Evolutionary conservation across 805 yeast genomes (phyloP).

Genomic region (Spathaspora sp.): DNA sequence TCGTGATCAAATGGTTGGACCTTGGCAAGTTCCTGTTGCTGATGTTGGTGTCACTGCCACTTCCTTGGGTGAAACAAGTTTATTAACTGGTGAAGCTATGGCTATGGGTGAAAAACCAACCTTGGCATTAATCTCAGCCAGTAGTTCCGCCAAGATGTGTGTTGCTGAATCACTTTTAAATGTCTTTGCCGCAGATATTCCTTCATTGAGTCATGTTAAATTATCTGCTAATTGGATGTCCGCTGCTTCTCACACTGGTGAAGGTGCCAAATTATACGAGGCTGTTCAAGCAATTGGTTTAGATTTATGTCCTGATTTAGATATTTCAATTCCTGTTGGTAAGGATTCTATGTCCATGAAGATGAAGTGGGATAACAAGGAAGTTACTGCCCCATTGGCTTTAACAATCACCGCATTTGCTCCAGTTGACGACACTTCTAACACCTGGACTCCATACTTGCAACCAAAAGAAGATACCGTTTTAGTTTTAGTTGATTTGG

Average conservation of each 20-base stretch:
- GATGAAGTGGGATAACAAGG: constrained; percentile 93
- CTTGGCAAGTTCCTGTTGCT: constrained; percentile 99
- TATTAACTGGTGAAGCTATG: constrained; percentile 90
- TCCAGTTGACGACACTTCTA: constrained; percentile 77
- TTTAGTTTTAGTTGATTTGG: constrained; percentile 78
- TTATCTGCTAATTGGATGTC: constrained; percentile 99
- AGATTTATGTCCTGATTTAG: constrained; percentile 91
- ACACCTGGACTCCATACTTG: constrained; percentile 93
- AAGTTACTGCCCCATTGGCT: constrained; percentile 94
- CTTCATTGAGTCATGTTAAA: constrained; percentile 68
- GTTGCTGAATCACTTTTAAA: constrained; percentile 93
- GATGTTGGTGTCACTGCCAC: constrained; percentile 96
- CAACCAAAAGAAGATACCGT: constrained; percentile 51
- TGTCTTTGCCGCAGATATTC: constrained; percentile 84
- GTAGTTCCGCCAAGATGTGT: constrained; percentile 91
- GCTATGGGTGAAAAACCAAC: constrained; percentile 97
- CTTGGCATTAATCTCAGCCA: constrained; percentile 80
- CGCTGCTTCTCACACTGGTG: constrained; percentile 91
- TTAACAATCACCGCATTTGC: constrained; percentile 88
- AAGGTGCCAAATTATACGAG: constrained; percentile 90
- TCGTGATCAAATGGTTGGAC: constrained; percentile 98
- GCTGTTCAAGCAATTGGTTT: constrained; percentile 96
- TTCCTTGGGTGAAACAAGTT: constrained; percentile 70
- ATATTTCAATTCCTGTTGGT: constrained; percentile 93
- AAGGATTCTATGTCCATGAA: constrained; percentile 99